Percentiles rank a stretch among this genome's conserved stretches.
phyloP scores from a whole-genome alignment of 805 yeast species.

The Nakazawaea siamensis region DNA sequence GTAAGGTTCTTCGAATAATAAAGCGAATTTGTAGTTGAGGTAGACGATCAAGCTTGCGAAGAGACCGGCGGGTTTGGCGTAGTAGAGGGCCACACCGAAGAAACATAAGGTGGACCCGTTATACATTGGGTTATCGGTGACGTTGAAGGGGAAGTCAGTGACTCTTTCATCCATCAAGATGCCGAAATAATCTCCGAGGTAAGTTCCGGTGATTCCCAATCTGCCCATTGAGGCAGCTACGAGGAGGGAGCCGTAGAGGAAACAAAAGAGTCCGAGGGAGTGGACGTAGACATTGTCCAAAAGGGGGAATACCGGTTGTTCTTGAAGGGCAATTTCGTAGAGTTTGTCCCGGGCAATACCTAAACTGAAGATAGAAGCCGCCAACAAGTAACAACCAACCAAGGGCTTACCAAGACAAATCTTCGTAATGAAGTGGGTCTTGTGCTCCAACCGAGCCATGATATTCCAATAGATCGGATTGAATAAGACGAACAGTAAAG shows the following conservation, averaged over 20 bases:
- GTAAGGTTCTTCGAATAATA: slow-evolving; percentile 91
- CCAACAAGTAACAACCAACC: slow-evolving; percentile 79
- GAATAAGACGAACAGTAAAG: slow-evolving; percentile 68
- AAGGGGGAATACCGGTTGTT: slow-evolving; percentile 60
- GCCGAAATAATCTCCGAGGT: slow-evolving; percentile 95
- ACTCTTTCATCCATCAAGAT: slow-evolving; percentile 88
- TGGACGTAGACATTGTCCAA: slow-evolving; percentile 33
- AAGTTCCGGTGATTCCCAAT: slow-evolving; percentile 93
- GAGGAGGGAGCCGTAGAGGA: slow-evolving; percentile 68
- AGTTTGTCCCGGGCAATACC: slow-evolving; percentile 79
- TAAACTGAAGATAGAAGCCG: slow-evolving; percentile 72
- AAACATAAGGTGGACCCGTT: slow-evolving; percentile 86
- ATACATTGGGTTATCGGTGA: slow-evolving; percentile 93
- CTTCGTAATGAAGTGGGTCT: slow-evolving; percentile 68
- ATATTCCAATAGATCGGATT: slow-evolving; percentile 96
- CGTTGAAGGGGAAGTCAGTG: slow-evolving; percentile 87
- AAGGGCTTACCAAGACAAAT: slow-evolving; percentile 56
- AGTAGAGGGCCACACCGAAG: slow-evolving; percentile 83
- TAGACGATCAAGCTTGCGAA: slow-evolving; percentile 64
- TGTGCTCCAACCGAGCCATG: slow-evolving; percentile 82
- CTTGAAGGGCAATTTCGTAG: slow-evolving; percentile 59
- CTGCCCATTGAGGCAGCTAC: slow-evolving; percentile 85
- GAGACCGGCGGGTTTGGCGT: slow-evolving; percentile 86
- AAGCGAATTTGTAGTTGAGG: slow-evolving; percentile 76
- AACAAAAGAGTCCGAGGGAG: slow-evolving; percentile 44